Conservation (phyloP, 83 land plant genomes). For the Diphasiastrum complanatum region DNA sequence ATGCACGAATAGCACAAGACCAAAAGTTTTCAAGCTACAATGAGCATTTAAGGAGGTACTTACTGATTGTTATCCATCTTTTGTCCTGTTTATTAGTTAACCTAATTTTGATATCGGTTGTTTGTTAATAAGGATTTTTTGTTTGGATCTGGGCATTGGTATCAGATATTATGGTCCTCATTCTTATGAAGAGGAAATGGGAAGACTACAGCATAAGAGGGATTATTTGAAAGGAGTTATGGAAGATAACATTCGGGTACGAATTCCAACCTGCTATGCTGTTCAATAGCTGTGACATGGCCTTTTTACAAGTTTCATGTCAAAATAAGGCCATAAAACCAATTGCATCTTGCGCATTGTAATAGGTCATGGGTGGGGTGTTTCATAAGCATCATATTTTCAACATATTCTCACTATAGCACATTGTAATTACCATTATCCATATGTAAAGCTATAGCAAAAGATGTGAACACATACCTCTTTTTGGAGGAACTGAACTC, state of each 20-base stretch:
- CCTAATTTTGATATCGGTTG: background rate
- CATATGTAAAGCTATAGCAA: no score
- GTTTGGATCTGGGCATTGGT: background rate
- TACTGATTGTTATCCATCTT: background rate
- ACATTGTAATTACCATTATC: no score
- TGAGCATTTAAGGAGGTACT: slow-evolving; percentile 15
- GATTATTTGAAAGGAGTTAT: slow-evolving; percentile 22
- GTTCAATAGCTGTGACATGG: no score
- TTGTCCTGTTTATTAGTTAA: background rate
- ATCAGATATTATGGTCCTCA: slow-evolving; percentile 8
- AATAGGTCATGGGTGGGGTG: no score
- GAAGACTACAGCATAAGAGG: slow-evolving; percentile 11
- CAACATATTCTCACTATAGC: no score
- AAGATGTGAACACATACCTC: no score
- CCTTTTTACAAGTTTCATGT: no score
- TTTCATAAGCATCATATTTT: no score
- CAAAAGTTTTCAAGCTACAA: slow-evolving; percentile 9
- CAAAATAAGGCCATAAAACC: no score
- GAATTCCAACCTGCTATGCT: background rate
- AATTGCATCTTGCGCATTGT: no score
- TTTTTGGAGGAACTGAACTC: no score
- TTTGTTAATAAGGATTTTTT: background rate
- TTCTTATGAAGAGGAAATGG: slow-evolving; percentile 7
- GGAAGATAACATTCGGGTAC: slow-evolving; percentile 28
- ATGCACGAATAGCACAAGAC: slow-evolving; percentile 12